Percentiles rank a stretch among this genome's conserved stretches.
phyloP scores from a whole-genome alignment of 2,329 filamentous ascomycete species.

The Cercospora nicotianae region DNA sequence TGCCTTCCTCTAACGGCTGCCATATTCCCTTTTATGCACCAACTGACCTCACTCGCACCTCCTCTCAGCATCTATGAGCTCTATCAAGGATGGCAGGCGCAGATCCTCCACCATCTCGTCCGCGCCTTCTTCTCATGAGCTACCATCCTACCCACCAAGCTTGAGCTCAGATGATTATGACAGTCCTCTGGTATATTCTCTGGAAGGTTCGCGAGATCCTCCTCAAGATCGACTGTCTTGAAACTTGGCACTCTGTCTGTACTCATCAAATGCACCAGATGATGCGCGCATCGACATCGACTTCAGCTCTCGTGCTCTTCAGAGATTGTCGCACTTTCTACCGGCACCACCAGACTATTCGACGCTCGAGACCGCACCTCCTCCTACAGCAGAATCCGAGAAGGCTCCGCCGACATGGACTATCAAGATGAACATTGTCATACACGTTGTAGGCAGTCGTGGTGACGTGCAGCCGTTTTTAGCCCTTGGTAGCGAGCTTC shows the following conservation, averaged over 20 bases:
- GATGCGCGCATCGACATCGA: background rate
- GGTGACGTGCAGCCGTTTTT: slow-evolving; percentile 77
- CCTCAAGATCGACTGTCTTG: no score
- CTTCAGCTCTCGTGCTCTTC: background rate
- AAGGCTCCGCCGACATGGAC: background rate
- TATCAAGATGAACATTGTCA: background rate
- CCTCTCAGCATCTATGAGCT: background rate
- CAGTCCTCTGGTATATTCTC: background rate
- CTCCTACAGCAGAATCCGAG: background rate
- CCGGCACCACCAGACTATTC: background rate
- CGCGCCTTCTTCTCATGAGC: background rate
- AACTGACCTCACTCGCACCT: background rate
- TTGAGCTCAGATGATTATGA: background rate
- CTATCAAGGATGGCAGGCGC: background rate
- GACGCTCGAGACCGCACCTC: background rate
- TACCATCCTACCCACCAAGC: background rate
- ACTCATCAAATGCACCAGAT: background rate
- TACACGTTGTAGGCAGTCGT: slow-evolving; percentile 58
- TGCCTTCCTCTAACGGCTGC: no score
- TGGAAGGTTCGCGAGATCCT: background rate
- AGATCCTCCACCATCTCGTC: background rate
- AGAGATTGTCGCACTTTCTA: background rate
- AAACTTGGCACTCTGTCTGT: no score
- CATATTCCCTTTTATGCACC: background rate
- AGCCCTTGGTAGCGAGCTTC: slow-evolving; percentile 65